Base-by-base conservation (phyloP, 257 asterid genomes). In the Nicotiana noctiflora region DNA sequence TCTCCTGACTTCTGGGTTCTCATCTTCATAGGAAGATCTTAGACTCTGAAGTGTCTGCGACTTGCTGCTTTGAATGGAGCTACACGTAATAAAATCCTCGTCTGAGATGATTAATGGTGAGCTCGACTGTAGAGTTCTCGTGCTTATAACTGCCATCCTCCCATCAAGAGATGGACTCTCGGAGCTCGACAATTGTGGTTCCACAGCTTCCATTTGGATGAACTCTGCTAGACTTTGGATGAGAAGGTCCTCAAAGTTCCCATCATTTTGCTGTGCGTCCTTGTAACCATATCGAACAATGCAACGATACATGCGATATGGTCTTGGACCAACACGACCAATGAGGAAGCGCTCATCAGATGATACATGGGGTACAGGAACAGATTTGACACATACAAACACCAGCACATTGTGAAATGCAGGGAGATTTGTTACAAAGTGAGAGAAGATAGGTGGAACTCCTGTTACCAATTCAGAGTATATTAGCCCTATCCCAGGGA, bases 271-370 rank as follows among this genome's bases (percentile, higher is more conserved):
- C 79, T 91, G 98, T 51, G 91, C 79, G 77, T 95, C 99, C 87
- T 91, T 93, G 92, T 93, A 95, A 77, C 97, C 99, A 18, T 93
- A 95, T 31, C 99, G 87, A 63, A 92, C 93, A 34, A 95, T 92
- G 92, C 99, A 95, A 10, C 99, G 90, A 74, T 95, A 95, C 97
- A 95, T 95, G 14, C 96, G 91, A 74, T 95, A 95, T 5, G 97
- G 91, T 51, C 97, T 87, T 0, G 99, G 99, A 86, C 99, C 90
- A 57, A 95, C 81, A 7, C 98, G 95, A n/a, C 99, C 99, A 17
- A 95, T 89, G 32, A 95, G 96, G 86, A 90, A 95, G 40, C 99
- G 92, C 70, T 95, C 98, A 84, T 93, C 97, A 3, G 93, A 86
- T 2, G 98, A 86, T 53, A 95, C 97, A 56, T 86, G 83, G 3